Evolutionary conservation across 192 early-diverging fungal species (phyloP), one percentile per base, ranked within the genome.

Genomic region (Backusella sp.): DNA sequence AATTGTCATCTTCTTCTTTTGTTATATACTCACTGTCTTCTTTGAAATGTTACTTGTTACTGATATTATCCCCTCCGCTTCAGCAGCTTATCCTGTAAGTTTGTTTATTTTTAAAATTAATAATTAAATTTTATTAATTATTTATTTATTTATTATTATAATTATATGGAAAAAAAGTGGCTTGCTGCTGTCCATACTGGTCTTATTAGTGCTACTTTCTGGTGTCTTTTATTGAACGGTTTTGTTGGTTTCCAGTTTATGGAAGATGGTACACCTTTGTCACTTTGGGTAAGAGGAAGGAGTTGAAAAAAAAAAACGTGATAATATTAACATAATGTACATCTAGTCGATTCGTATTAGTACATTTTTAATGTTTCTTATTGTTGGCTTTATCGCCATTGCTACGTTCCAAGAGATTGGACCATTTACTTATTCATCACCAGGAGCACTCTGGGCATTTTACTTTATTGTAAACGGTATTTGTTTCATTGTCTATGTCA

Each of bases 241-340:
- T 94, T 96, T 82, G 93, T 96, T 26, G 92, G 92, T 32, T 96
- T 96, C 79, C 94, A 96, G 78, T 96, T 94, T 88, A 88, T 91
- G 28, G 94, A 96, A 83, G 95, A 96, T 75, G 95, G 95, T 49
- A 96, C 94, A 37, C 86, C 92, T 9, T 79, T 90, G 19, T 96
- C 95, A 4, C 89, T 96, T 75, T 96, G 95, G 95, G 93, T 95
- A 92, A 74, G 80, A 46, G 36, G 39, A 34, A 17, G 37, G 39
- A 66, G 23, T 26, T 35, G n/a, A 19, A 19, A 17, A 49, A 44
- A 44, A 36, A 44, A 68, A 9, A 42, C 0, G 36, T 19, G 30
- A 14, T 34, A 19, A 46, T 67, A 75, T 1, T 32, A 56, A 46
- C 37, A n/a, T 59, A 44, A 17, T 6, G 19, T 62, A 19, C 67